Conservation (phyloP, 1,284 basidiomycete genomes). For the Cutaneotrichosporon daszewskae region DNA sequence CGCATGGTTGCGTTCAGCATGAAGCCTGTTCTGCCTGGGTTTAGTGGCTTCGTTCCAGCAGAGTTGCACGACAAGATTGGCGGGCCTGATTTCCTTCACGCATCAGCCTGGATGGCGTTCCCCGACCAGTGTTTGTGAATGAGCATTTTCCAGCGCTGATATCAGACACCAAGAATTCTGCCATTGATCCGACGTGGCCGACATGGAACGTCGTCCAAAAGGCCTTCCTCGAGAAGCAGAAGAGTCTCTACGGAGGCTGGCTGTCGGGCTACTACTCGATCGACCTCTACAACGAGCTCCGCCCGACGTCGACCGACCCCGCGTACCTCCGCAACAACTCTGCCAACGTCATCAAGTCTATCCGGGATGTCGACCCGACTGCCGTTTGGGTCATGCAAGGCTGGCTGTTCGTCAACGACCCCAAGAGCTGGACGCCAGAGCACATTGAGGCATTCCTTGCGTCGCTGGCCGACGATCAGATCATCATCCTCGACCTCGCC, state of each 20-base stretch:
- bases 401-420: slow-evolving; percentile 46
- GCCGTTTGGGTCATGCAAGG: slow-evolving; percentile 52
- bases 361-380: slow-evolving; percentile 48
- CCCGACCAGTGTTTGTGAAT: background rate
- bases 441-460: slow-evolving; percentile 31
- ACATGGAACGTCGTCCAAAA: slow-evolving; percentile 48
- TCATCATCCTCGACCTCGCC: slow-evolving; percentile 50
- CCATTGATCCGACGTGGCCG: slow-evolving; percentile 50
- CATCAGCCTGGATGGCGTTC: slow-evolving; percentile 6
- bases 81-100: slow-evolving; percentile 45
- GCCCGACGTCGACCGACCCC: slow-evolving; percentile 45
- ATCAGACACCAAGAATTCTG: slow-evolving; percentile 45
- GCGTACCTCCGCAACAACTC: slow-evolving; percentile 47
- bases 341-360: slow-evolving; percentile 43
- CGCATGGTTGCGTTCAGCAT: slow-evolving; percentile 52
- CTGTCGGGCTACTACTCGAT: slow-evolving; percentile 51
- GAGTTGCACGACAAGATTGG: slow-evolving; percentile 43
- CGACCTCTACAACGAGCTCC: slow-evolving; percentile 53
- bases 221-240: slow-evolving; percentile 50
- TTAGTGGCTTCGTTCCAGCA: slow-evolving; percentile 50
- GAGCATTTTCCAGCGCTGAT: slow-evolving; percentile 35
- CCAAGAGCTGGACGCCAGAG: slow-evolving; percentile 48
- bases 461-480: background rate
- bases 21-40: slow-evolving; percentile 51
- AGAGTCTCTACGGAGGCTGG: slow-evolving; percentile 46